phyloP scores from a whole-genome alignment of 1,139 yeast species.

The Entelexis sorbosivorans region DNA sequence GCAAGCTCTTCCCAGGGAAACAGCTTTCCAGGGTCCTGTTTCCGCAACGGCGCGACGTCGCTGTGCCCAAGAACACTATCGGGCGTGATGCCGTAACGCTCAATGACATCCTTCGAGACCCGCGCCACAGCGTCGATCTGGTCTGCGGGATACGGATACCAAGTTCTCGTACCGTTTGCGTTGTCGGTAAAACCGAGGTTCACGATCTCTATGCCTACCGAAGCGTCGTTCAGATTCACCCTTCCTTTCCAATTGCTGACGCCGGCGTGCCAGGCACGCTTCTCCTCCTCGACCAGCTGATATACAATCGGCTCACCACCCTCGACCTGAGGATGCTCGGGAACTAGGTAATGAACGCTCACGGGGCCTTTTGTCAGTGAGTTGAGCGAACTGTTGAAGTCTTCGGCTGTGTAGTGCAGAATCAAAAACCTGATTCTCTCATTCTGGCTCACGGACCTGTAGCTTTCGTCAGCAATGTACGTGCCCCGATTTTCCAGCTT shows the following conservation, averaged over 20 bases:
- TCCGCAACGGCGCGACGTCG: constrained; percentile 1
- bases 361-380: neutral
- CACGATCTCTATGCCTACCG: neutral
- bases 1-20: neutral
- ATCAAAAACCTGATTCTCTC: constrained; percentile 1
- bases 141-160: neutral
- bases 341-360: neutral
- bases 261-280: constrained; percentile 4
- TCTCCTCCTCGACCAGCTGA: neutral
- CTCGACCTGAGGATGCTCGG: constrained; percentile 1
- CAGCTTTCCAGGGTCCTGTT: neutral
- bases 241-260: constrained; percentile 4
- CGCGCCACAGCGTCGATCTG: constrained; percentile 1
- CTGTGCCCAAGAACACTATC: constrained; percentile 1
- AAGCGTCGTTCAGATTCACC: constrained; percentile 1
- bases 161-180: neutral
- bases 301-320: neutral
- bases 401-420: constrained; percentile 1
- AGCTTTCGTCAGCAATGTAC: constrained; percentile 1
- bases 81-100: neutral
- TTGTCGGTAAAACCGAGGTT: neutral
- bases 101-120: constrained; percentile 1
- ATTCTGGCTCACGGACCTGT: neutral
- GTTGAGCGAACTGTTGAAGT: neutral
- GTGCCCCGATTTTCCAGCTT: neutral